Evolutionary conservation across 306 rosid genomes (phyloP).

Genomic region (Sicyos edulis): DNA sequence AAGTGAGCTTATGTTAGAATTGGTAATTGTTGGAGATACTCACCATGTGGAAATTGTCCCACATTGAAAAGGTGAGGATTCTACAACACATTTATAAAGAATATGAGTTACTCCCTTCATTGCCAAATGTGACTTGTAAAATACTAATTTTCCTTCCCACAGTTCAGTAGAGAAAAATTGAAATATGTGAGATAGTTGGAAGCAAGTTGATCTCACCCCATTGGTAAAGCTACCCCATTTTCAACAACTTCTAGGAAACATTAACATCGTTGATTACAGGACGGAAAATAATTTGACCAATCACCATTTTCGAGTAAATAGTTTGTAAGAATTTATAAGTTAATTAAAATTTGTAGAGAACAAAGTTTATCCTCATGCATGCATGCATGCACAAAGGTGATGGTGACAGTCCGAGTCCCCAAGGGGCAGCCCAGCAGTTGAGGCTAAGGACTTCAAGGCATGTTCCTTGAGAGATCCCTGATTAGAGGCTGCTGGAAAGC

Average conservation of each 20-base stretch:
- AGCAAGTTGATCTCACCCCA: background rate
- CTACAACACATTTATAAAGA: too few species aligned
- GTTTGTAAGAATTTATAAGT: background rate
- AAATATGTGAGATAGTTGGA: background rate
- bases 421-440: too few species aligned
- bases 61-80: too few species aligned
- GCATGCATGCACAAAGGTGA: background rate
- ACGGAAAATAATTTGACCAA: background rate
- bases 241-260: constrained; percentile 8
- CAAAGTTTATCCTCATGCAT: background rate
- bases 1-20: background rate
- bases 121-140: background rate
- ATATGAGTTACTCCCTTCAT: too few species aligned
- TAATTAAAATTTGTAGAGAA: constrained; percentile 1
- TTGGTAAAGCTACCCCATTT: background rate
- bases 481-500: too few species aligned
- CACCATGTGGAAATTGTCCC: too few species aligned
- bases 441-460: too few species aligned
- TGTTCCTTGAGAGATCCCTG: too few species aligned
- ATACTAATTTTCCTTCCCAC: background rate
- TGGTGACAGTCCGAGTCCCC: too few species aligned
- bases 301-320: background rate
- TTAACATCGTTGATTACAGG: background rate
- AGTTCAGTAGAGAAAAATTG: background rate
- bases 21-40: too few species aligned